Conservation (phyloP, 176 grass and related monocot species). For the Ensete ventricosum region DNA sequence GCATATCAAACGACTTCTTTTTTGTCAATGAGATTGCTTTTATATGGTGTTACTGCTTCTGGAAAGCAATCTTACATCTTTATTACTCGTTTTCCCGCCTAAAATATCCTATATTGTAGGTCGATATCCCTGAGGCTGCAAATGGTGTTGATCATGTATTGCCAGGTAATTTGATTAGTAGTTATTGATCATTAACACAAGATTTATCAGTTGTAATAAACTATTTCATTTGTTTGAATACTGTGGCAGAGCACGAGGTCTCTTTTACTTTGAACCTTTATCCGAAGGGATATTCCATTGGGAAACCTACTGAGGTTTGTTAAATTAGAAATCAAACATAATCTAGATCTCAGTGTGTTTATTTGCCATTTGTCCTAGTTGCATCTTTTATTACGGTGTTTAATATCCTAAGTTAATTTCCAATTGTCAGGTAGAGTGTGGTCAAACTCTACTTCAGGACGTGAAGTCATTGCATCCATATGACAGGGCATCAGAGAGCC, state of each 20-base stretch:
- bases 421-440: constrained; percentile 50
- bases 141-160: background rate
- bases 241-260: constrained; percentile 68
- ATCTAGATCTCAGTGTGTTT: background rate
- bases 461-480: constrained; percentile 82
- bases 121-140: background rate
- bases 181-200: constrained; percentile 8
- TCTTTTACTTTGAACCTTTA: constrained; percentile 88
- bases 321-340: constrained; percentile 14
- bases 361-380: background rate
- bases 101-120: background rate
- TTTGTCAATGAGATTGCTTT: background rate
- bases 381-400: too few relatives aligned
- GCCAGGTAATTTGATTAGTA: constrained; percentile 14
- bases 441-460: constrained; percentile 45
- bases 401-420: background rate
- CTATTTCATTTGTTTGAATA: background rate
- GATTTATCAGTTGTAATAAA: constrained; percentile 21
- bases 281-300: constrained; percentile 77
- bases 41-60: constrained; percentile 11
- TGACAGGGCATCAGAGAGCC: constrained; percentile 76
- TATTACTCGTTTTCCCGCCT: background rate
- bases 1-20: background rate
- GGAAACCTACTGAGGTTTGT: constrained; percentile 66
- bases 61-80: too few relatives aligned